A percentile compares a stretch with the other conserved stretches of the same genome.
phyloP scores from a whole-genome alignment of 805 yeast species.

The Scheffersomyces lignosus region DNA sequence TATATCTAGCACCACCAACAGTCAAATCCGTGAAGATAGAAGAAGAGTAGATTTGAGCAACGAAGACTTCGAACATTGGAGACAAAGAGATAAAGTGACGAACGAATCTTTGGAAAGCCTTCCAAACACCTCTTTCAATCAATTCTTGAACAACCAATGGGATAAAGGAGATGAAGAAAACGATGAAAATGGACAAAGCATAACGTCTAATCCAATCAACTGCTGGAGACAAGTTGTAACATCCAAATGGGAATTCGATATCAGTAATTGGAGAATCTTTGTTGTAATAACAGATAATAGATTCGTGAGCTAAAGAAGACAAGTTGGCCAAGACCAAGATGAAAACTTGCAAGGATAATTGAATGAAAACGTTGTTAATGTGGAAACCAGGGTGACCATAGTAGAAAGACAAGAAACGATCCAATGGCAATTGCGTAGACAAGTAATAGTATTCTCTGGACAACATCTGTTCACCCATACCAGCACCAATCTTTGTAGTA shows the following conservation, averaged over 20 bases:
- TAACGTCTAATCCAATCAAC: slow-evolving; percentile 82
- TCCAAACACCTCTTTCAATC: slow-evolving; percentile 80
- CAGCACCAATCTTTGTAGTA: slow-evolving; percentile 88
- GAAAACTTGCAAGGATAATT: slow-evolving; percentile 70
- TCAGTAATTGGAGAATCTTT: slow-evolving; percentile 67
- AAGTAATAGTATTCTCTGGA: slow-evolving; percentile 81
- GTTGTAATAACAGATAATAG: slow-evolving; percentile 67
- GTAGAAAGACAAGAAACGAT: slow-evolving; percentile 78
- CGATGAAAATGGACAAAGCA: slow-evolving; percentile 77
- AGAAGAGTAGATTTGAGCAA: slow-evolving; percentile 74
- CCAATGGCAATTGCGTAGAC: slow-evolving; percentile 79
- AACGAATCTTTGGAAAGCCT: slow-evolving; percentile 65
- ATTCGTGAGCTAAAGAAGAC: slow-evolving; percentile 71
- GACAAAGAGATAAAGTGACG: slow-evolving; percentile 71
- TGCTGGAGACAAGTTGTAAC: slow-evolving; percentile 72
- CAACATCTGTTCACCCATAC: slow-evolving; percentile 89
- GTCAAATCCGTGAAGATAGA: slow-evolving; percentile 70
- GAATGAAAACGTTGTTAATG: slow-evolving; percentile 76
- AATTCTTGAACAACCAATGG: slow-evolving; percentile 79
- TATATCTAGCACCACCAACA: slow-evolving; percentile 85
- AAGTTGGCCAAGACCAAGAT: slow-evolving; percentile 69
- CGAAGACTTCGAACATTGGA: slow-evolving; percentile 82
- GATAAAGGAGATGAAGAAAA: slow-evolving; percentile 75
- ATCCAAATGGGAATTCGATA: slow-evolving; percentile 63
- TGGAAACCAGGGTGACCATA: slow-evolving; percentile 90